A percentile compares a stretch with the other conserved stretches of the same genome.
These are phyloP conservation scores for Pneumocystis oryctolagi DNA, from an alignment of 1,139 yeast species.

Conservation along the genomic window DNA sequence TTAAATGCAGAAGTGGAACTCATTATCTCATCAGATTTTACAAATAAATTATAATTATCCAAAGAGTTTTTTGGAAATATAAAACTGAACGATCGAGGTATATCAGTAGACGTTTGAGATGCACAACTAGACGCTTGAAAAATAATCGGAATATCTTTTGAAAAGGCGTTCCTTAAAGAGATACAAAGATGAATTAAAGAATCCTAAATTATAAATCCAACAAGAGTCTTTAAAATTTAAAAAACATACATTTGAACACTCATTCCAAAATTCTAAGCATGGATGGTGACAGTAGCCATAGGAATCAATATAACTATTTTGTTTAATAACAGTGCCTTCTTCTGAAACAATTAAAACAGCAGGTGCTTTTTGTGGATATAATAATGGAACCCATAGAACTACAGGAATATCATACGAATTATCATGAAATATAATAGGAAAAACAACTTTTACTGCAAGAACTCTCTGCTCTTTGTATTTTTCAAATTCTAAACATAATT, in stretches of 20 bases:
- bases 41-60: slow-evolving; percentile 7
- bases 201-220: slow-evolving; percentile 30
- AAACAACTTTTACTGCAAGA: not conserved
- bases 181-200: slow-evolving; percentile 33
- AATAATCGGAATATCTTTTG: slow-evolving; percentile 12
- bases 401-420: slow-evolving; percentile 35
- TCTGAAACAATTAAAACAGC: slow-evolving; percentile 42
- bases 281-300: slow-evolving; percentile 64
- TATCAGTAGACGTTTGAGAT: not conserved
- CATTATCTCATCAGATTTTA: not conserved
- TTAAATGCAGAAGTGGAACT: not conserved
- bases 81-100: not conserved
- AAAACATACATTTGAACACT: slow-evolving; percentile 24
- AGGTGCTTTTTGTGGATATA: slow-evolving; percentile 51
- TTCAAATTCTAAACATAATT: not conserved
- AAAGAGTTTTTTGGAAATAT: slow-evolving; percentile 3
- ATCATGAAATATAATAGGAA: slow-evolving; percentile 26
- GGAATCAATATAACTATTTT: slow-evolving; percentile 54
- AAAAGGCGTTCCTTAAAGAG: slow-evolving; percentile 16
- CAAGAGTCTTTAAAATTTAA: slow-evolving; percentile 27
- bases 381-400: slow-evolving; percentile 59
- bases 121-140: not conserved
- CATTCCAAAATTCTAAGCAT: slow-evolving; percentile 42
- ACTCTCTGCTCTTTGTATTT: not conserved
- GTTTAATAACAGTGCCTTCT: slow-evolving; percentile 34